phyloP scores from a whole-genome alignment of 305 asterid species.

The Andrographis paniculata region DNA sequence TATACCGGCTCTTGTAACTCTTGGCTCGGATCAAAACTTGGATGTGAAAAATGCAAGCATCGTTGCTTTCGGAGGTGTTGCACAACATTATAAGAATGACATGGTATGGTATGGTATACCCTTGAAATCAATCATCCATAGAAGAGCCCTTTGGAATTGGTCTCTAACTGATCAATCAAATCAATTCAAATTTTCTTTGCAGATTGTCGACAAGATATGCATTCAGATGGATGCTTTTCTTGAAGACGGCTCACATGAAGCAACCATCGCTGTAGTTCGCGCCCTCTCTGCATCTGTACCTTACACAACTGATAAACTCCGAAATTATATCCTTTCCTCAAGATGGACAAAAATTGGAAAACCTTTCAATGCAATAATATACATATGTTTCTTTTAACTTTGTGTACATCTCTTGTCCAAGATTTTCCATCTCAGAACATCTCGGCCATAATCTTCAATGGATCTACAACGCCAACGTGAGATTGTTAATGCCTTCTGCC shows the following conservation, averaged over 20 bases:
- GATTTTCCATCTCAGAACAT: slow-evolving; percentile 73
- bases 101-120: too few relatives aligned
- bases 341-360: background rate
- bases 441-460: slow-evolving; percentile 52
- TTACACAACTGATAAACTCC: slow-evolving; percentile 76
- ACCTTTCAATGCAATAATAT: too few relatives aligned
- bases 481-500: slow-evolving; percentile 67
- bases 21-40: slow-evolving; percentile 96
- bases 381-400: slow-evolving; percentile 36
- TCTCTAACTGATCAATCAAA: too few relatives aligned
- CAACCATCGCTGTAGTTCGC: slow-evolving; percentile 83
- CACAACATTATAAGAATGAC: slow-evolving; percentile 86
- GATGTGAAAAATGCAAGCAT: slow-evolving; percentile 89
- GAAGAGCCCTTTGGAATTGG: too few relatives aligned
- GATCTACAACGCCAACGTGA: slow-evolving; percentile 62
- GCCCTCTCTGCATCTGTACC: slow-evolving; percentile 89
- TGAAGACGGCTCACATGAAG: slow-evolving; percentile 99
- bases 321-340: slow-evolving; percentile 85
- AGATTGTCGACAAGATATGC: slow-evolving; percentile 98
- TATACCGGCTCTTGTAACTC: slow-evolving; percentile 96
- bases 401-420: slow-evolving; percentile 82
- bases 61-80: slow-evolving; percentile 93
- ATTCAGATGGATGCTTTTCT: slow-evolving; percentile 99
- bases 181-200: slow-evolving; percentile 21
- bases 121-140: too few relatives aligned